These are phyloP conservation scores for Hyaloperonospora brassicae DNA, from an alignment of 352 stramenopile genomes.

Conservation along the genomic window DNA sequence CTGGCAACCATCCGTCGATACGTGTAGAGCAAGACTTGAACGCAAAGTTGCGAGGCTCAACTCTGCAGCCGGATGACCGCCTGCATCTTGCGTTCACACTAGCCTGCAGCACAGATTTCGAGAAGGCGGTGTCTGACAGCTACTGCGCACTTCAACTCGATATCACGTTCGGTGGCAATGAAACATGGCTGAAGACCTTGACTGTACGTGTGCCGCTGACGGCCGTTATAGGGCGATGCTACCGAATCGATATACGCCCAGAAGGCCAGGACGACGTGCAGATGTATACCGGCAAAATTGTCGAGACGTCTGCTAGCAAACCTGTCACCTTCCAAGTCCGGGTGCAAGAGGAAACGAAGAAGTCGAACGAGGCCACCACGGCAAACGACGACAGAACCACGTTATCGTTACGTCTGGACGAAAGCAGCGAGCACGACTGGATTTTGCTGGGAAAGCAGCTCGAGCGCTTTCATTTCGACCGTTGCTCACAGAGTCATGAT, in stretches of 20 bases:
- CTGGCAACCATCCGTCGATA: slow-evolving; percentile 3
- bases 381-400: slow-evolving; percentile 2
- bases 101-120: slow-evolving; percentile 11
- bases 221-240: slow-evolving; percentile 23
- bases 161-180: slow-evolving; percentile 11
- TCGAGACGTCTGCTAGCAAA: slow-evolving; percentile 26
- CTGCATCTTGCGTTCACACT: slow-evolving; percentile 40
- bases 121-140: slow-evolving; percentile 6
- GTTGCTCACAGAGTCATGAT: slow-evolving; percentile 1
- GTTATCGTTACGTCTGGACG: slow-evolving; percentile 40
- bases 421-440: slow-evolving; percentile 50
- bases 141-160: slow-evolving; percentile 16
- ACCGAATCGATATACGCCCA: slow-evolving; percentile 37
- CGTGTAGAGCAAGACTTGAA: slow-evolving; percentile 34
- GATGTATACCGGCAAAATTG: slow-evolving; percentile 3
- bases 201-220: slow-evolving; percentile 25
- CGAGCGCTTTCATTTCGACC: slow-evolving; percentile 35
- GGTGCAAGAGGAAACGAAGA: slow-evolving; percentile 23
- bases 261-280: slow-evolving; percentile 7
- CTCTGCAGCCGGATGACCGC: slow-evolving; percentile 25
- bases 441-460: slow-evolving; percentile 56
- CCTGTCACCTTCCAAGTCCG: slow-evolving; percentile 43
- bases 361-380: too few species aligned
- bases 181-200: slow-evolving; percentile 17
- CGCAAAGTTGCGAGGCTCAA: slow-evolving; percentile 19